Base-by-base conservation (phyloP, 768 basidiomycete genomes). In the Aureoboletus auriporus region DNA sequence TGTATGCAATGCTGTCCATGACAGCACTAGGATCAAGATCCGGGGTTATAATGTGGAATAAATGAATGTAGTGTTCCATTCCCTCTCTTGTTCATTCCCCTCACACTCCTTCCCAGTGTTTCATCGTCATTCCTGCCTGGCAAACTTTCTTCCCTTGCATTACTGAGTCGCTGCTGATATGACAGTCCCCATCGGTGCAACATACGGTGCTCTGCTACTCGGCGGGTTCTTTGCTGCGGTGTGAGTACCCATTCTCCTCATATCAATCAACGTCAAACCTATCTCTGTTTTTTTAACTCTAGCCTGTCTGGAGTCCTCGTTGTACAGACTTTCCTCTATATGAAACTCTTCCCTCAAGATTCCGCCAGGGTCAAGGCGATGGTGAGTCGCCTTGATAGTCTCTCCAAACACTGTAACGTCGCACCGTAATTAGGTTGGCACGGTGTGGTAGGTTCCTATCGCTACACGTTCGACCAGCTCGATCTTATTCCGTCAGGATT, bases 291-390 rank as follows among this genome's bases (percentile, higher is more conserved):
- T 7, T 33, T n/a, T 30, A 28, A 47, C 20, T 50, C 12, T 38
- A 66, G 65, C n/a, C 41, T 66, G 14, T 66, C 65, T 1, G 65
- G 65, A 13, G 53, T 64, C 30, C 64, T 58, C 6, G 11, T 54
- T 26, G 57, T 64, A 13, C 65, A 66, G 31, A 54, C 55, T 2
- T 55, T 68, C 16, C 50, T 68, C 44, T 66, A 66, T 42, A 41
- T 64, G 20, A 68, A 58, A 27, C 45, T 66, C 30, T 66, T 64
- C 48, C 66, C 65, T 38, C 38, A 39, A 8, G 65, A 66, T 46
- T 42, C 50, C 8, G 5, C 17, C 11, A 52, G 46, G 39, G n/a
- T 54, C 27, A 66, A 66, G 56, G 41, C 51, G 8, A 50, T 52
- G 7, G 65, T 66, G 42, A 48, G 65, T 53, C 6, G 5, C 17